These are phyloP conservation scores for Jatropha multifida DNA, from an alignment of 441 rosid species.

Conservation along the genomic window DNA sequence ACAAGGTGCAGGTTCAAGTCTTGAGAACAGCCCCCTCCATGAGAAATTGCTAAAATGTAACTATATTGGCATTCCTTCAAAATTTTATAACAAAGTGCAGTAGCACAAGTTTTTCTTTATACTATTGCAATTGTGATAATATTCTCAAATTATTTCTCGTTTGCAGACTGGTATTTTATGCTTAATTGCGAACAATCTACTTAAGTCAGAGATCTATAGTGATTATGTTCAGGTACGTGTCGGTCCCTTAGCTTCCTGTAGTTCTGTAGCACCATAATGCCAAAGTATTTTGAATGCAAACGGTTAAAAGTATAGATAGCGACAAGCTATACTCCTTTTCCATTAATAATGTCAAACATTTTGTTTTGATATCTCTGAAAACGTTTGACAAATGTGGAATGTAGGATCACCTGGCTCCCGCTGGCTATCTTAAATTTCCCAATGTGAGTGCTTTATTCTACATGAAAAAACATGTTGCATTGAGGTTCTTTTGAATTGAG, in stretches of 20 bases:
- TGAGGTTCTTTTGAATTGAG: background rate
- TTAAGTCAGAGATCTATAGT: conserved; percentile 57
- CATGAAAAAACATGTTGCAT: background rate
- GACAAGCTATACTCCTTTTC: background rate
- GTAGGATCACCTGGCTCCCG: conserved; percentile 80
- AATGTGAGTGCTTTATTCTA: conserved; percentile 44
- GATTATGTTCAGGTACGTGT: conserved; percentile 63
- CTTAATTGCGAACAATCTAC: conserved; percentile 46
- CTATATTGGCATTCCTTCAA: background rate
- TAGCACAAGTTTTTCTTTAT: background rate
- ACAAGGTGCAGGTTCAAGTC: background rate
- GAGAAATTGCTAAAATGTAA: background rate
- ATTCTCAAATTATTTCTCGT: conserved; percentile 12
- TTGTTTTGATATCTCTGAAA: conserved; percentile 10
- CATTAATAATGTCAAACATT: background rate
- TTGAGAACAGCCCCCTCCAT: background rate
- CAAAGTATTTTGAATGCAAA: background rate
- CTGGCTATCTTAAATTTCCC: conserved; percentile 77
- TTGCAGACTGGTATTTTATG: conserved; percentile 65
- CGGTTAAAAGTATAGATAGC: background rate
- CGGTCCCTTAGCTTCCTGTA: conserved; percentile 12
- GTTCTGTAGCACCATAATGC: background rate
- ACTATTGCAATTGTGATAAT: background rate
- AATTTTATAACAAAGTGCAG: background rate
- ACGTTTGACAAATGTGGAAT: conserved; percentile 19